A percentile compares a stretch with the other conserved stretches of the same genome.
phyloP scores from a whole-genome alignment of 768 basidiomycete genomes.

The Mycena haematopus region DNA sequence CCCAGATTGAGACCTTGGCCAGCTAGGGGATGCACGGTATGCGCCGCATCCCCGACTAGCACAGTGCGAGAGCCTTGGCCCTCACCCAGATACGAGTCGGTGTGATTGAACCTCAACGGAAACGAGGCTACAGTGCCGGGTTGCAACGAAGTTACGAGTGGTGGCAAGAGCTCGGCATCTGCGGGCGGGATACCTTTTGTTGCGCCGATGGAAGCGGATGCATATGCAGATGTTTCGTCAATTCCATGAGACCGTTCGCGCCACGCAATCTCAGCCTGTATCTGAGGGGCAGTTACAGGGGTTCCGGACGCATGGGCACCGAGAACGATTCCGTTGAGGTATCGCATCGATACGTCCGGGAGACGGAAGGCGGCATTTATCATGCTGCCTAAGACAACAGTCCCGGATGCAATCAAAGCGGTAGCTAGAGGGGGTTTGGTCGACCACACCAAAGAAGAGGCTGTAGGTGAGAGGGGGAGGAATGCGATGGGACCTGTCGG shows the following conservation, averaged over 20 bases:
- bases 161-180: constrained; percentile 73
- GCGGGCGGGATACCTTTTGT: constrained; percentile 60
- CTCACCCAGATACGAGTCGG: constrained; percentile 85
- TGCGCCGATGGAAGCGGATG: constrained; percentile 48
- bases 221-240: constrained; percentile 65
- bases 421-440: constrained; percentile 78
- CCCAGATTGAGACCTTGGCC: constrained; percentile 97
- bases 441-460: constrained; percentile 94
- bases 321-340: constrained; percentile 66
- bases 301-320: constrained; percentile 54
- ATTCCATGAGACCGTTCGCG: constrained; percentile 77
- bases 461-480: constrained; percentile 80
- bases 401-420: constrained; percentile 70
- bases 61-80: constrained; percentile 73
- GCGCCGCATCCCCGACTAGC: constrained; percentile 95
- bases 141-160: constrained; percentile 75
- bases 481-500: constrained; percentile 96
- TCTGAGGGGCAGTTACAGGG: constrained; percentile 53
- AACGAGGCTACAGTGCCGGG: constrained; percentile 83
- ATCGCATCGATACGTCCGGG: constrained; percentile 73
- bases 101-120: constrained; percentile 87
- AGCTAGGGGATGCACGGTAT: constrained; percentile 92
- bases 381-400: constrained; percentile 70
- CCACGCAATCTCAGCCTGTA: constrained; percentile 72
- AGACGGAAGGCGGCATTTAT: constrained; percentile 92